Base-by-base conservation (phyloP, 2,329 filamentous ascomycete species). In the Xylaria hypoxylon region DNA sequence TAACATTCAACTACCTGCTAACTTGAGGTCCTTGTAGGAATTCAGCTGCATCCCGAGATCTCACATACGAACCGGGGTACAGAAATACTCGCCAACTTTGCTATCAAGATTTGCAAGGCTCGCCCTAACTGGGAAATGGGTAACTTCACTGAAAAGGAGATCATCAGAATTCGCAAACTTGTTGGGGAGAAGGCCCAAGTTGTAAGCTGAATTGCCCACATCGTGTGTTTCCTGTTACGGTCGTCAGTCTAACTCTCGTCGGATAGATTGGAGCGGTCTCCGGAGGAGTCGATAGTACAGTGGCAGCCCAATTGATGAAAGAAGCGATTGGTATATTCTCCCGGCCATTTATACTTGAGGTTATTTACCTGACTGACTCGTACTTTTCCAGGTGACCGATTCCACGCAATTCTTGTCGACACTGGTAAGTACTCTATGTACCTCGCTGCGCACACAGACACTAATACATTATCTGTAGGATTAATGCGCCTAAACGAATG, bases 1-100 rank as follows among this genome's bases (percentile, higher is more conserved):
- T 8, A 8, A 10, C 17, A 40, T 51, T 13, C 22, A 6, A 26
- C n/a, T 11, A 33, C 5, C 22, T 35, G 26, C 59, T 68, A 45
- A 73, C 56, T 33, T 26, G 61, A 22, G 50, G 7, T 44, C 69
- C 15, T 68, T 71, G 44, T 56, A 79, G 81, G 91, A 61, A 87
- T 97, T 52, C 94, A 97, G 77, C 95, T 97, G 79, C 94, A 97
- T 79, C 94, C 94, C 0, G 94, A 97, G 78, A 86, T 97, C 38
- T 72, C 65, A 67, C 77, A 73, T 24, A 74, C 73, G 1, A 65
- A 67, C 26, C 64, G 68, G 24, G 74, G 74, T 40, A 74, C 53
- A 8, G 68, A 74, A 19, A 65, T 76, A 19, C 68, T 76, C 76
- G 81, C 86, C 76, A 98, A 98, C 84, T 98, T 97, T 76, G 89